phyloP scores from a whole-genome alignment of 176 grass and related monocot species.

The barley (Hordeum vulgare) region MorexV3_pseudomolecules_assembly NC_058523.1:100543963-100544462 shows the following conservation, averaged over 20 bases:
- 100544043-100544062: too few species aligned
- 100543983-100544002: too few species aligned
- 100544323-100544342: neutral
- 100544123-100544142: too few species aligned
- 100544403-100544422: neutral
- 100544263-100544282: neutral
- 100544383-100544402: neutral
- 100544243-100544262: conserved; percentile 5
- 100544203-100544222: conserved; percentile 9
- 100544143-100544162: too few species aligned
- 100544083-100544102: too few species aligned
- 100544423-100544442: neutral
- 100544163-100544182: too few species aligned
- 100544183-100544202: neutral
- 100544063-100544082: too few species aligned
- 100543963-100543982: too few species aligned
- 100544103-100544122: too few species aligned
- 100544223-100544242: neutral
- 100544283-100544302: neutral
- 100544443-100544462: neutral
- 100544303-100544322: neutral
- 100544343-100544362: neutral
- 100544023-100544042: too few species aligned
- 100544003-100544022: too few species aligned
- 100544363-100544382: neutral